These are phyloP conservation scores for Cryphonectria carpinicola DNA, from an alignment of 2,329 filamentous ascomycete genomes.

Conservation along the genomic window DNA sequence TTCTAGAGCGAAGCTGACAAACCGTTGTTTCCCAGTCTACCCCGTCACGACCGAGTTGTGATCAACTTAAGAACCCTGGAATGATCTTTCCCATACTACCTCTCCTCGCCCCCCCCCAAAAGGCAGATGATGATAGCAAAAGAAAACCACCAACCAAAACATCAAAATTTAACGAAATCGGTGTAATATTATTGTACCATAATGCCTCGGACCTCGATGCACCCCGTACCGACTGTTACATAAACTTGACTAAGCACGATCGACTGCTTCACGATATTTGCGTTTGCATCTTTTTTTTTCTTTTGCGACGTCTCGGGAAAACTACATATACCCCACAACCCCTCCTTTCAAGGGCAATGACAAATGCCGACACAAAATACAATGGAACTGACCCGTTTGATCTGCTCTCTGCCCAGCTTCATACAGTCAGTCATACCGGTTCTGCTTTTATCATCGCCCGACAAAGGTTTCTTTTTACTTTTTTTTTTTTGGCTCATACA, in stretches of 20 bases:
- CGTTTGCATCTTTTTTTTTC: background rate
- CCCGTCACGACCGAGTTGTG: background rate
- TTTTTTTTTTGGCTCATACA: background rate
- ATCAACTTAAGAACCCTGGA: background rate
- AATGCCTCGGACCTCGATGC: background rate
- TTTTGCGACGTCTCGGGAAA: background rate
- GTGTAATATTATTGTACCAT: slow-evolving; percentile 2
- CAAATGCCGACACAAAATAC: background rate
- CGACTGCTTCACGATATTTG: background rate
- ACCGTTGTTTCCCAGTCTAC: slow-evolving; percentile 11
- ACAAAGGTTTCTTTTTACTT: background rate
- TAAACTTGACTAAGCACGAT: background rate
- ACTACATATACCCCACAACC: background rate
- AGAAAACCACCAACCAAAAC: background rate
- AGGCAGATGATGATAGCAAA: background rate
- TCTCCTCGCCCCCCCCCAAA: background rate
- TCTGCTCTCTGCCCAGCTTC: background rate
- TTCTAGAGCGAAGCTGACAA: background rate
- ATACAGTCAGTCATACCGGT: background rate
- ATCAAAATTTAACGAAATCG: background rate
- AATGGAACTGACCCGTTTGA: background rate
- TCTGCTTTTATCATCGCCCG: background rate
- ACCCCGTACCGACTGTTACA: background rate
- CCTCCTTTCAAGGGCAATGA: background rate
- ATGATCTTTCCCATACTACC: background rate